Evolutionary conservation across 2,329 filamentous ascomycete genomes (phyloP), one percentile per base, ranked within the genome.

Genomic region (Phoma sp.): DNA sequence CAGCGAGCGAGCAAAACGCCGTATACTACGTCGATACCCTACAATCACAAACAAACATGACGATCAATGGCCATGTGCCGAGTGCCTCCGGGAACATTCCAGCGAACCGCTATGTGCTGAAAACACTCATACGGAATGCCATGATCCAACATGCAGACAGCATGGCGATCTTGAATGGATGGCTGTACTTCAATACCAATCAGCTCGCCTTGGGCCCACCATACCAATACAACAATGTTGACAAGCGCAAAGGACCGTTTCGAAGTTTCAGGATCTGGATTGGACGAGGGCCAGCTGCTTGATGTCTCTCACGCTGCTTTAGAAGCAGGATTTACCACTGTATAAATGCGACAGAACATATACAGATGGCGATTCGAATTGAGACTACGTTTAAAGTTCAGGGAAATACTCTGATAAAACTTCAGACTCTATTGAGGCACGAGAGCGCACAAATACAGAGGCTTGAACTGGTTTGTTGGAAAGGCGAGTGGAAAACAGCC

Each of bases 101-200:
- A 9, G 61, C 73, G 6, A 61, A 73, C 17, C 68, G 77, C 45
- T 78, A 76, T 52, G 69, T 77, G 3, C 71, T 78, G n/a, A 76
- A 75, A 61, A 75, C 74, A 6, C 57, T 78, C 37, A 70, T 77
- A 12, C 64, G 75, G 19, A 78, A 67, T 46, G 77, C 66, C 1
- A 66, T 77, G 66, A 76, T 78, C 25, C 77, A 79, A 63, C 75
- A 78, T 66, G 76, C 77, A 2, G 77, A 79, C 54, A 73, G 66
- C 6, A 72, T 75, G 46, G 76, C 76, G 6, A 76, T 78, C 19
- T 49, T 74, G 57, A 71, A 76, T 60, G 76, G 75, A 1, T 79
- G 72, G 68, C 53, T 80, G 48, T 78, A 78, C 37, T 78, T 79
- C 50, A 75, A 72, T 51, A 78, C 76, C 8, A 78, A 78, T 48